Evolutionary conservation across 2,329 filamentous ascomycete species (phyloP).

Genomic region (Ustilaginoidea virens): DNA sequence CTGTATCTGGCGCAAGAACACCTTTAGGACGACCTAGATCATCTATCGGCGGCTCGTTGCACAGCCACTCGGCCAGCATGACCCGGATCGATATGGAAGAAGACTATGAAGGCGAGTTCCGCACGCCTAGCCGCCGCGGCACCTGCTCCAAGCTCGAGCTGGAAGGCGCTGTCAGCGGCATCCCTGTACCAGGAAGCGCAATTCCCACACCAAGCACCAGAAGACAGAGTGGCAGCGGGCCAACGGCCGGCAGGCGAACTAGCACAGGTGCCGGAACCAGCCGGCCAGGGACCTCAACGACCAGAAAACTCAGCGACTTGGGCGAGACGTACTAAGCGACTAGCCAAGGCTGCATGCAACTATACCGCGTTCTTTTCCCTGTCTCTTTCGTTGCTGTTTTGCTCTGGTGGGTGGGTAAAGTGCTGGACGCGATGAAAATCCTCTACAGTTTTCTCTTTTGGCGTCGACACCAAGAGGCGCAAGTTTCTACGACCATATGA

Average conservation of each 20-base stretch:
- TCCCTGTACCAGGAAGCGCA: conserved; percentile 25
- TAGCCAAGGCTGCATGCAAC: too few species aligned
- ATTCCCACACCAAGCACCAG: conserved; percentile 30
- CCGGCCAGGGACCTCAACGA: conserved; percentile 17
- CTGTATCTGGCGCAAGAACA: conserved; percentile 43
- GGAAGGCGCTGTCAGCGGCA: conserved; percentile 22
- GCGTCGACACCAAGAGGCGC: conserved; percentile 3
- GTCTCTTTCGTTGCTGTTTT: not conserved
- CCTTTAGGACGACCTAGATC: conserved; percentile 56
- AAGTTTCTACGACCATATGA: conserved; percentile 5
- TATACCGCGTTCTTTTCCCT: not conserved
- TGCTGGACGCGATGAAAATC: conserved; percentile 5
- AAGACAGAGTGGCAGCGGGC: conserved; percentile 28
- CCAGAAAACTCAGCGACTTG: conserved; percentile 30
- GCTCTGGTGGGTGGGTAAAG: conserved; percentile 2
- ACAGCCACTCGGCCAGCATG: conserved; percentile 42
- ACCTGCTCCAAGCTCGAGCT: conserved; percentile 34
- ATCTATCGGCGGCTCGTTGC: conserved; percentile 49
- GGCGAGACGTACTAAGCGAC: conserved; percentile 38
- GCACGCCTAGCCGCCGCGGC: conserved; percentile 39
- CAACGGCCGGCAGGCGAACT: conserved; percentile 25
- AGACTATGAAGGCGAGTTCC: conserved; percentile 22
- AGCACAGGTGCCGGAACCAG: conserved; percentile 21
- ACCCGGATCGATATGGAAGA: conserved; percentile 34
- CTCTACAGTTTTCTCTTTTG: conserved; percentile 3